Conservation (phyloP, 2,329 filamentous ascomycete species). For the Fusarium miscanthi region DNA sequence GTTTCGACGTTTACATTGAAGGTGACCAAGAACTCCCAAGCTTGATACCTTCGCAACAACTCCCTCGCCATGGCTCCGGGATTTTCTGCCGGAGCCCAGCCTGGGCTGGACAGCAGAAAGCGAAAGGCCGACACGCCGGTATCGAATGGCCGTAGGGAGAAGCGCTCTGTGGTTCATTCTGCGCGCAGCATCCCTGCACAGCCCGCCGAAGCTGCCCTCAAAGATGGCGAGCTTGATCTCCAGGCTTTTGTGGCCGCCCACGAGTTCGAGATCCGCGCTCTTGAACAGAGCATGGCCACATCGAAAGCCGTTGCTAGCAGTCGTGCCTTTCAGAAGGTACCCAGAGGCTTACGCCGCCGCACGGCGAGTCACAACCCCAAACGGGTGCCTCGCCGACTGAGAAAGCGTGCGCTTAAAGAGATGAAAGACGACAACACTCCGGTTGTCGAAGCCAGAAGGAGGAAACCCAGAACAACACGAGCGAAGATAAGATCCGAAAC, state of each 20-base stretch:
- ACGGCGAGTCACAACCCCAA: constrained; percentile 97
- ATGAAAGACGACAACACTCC: constrained; percentile 94
- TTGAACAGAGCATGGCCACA: constrained; percentile 83
- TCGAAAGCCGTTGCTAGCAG: constrained; percentile 72
- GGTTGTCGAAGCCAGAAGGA: constrained; percentile 72
- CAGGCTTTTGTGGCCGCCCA: constrained; percentile 85
- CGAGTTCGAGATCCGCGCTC: constrained; percentile 87
- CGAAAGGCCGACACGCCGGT: constrained; percentile 39
- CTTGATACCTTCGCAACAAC: not conserved
- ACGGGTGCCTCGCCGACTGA: constrained; percentile 82
- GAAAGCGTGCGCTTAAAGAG: constrained; percentile 74
- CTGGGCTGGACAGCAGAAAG: constrained; percentile 43
- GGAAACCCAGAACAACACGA: constrained; percentile 69
- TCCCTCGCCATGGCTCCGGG: constrained; percentile 45
- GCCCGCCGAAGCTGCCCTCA: constrained; percentile 61
- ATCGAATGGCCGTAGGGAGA: constrained; percentile 47
- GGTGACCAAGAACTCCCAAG: constrained; percentile 5
- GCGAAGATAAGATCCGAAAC: constrained; percentile 77
- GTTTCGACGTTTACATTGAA: not conserved
- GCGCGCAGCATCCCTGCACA: constrained; percentile 64
- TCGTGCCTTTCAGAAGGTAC: constrained; percentile 91
- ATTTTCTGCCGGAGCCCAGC: constrained; percentile 41
- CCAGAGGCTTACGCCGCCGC: constrained; percentile 82
- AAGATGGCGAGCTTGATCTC: constrained; percentile 85
- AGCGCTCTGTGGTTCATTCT: constrained; percentile 60